A percentile compares a stretch with the other conserved stretches of the same genome.
Conservation (phyloP, 345 rosid species). For the Camelina hispida region DNA sequence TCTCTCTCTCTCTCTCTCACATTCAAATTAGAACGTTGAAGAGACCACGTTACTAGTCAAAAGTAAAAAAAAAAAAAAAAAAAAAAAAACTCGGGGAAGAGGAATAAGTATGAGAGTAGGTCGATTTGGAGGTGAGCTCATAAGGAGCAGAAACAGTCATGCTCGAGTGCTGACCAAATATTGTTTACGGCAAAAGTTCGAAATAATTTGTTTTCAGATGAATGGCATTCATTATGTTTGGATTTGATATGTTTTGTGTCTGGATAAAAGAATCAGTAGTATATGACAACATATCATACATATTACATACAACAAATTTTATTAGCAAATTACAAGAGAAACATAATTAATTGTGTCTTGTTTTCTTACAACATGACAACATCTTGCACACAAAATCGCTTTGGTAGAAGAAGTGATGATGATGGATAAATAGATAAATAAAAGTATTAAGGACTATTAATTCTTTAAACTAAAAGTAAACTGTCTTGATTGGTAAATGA, state of each 20-base stretch:
- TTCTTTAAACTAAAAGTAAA: constrained; percentile 1
- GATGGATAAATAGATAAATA: too few species aligned
- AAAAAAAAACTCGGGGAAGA: too few species aligned
- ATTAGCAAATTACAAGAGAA: neutral
- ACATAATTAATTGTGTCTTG: neutral
- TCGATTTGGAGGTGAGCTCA: too few species aligned
- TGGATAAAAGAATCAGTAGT: neutral
- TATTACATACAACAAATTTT: too few species aligned
- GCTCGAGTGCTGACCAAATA: too few species aligned
- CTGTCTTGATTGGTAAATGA: constrained; percentile 9
- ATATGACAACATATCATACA: neutral
- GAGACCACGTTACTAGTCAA: too few species aligned
- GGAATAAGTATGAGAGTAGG: too few species aligned
- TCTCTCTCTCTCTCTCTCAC: too few species aligned
- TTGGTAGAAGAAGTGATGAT: neutral
- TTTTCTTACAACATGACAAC: constrained; percentile 3
- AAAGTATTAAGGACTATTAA: neutral
- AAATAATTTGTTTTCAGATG: neutral
- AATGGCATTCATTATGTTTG: neutral
- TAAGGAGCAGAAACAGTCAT: too few species aligned
- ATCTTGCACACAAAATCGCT: neutral
- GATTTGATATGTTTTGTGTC: neutral
- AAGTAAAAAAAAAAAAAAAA: too few species aligned
- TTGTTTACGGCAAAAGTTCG: neutral
- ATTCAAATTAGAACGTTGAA: too few species aligned